phyloP scores from a whole-genome alignment of 2,329 filamentous ascomycete species.

The Colletotrichum euphorbiae region DNA sequence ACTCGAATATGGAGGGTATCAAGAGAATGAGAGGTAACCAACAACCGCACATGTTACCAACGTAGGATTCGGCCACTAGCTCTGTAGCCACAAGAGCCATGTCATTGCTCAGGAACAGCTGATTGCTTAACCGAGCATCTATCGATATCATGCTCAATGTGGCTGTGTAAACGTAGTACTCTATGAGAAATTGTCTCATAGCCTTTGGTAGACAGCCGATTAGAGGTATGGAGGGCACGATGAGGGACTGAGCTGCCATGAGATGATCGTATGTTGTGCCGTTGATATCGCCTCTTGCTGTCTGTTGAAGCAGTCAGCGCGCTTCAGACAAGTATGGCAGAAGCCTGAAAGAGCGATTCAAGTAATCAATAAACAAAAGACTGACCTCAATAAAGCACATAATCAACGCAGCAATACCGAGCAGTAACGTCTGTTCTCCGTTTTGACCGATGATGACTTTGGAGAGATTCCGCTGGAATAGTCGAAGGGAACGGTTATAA shows the following conservation, averaged over 20 bases:
- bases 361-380: rapidly evolving
- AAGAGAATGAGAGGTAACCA: slow-evolving; percentile 54
- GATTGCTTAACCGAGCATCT: slow-evolving; percentile 45
- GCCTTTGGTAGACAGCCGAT: slow-evolving; percentile 46
- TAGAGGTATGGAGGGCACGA: not conserved
- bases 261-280: slow-evolving; percentile 59
- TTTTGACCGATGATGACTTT: slow-evolving; percentile 45
- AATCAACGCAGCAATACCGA: slow-evolving; percentile 58
- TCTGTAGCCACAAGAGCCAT: slow-evolving; percentile 47
- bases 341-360: no score
- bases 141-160: slow-evolving; percentile 61
- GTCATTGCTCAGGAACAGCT: slow-evolving; percentile 47
- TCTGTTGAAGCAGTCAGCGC: slow-evolving; percentile 43
- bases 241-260: slow-evolving; percentile 55
- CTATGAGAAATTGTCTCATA: slow-evolving; percentile 58
- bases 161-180: slow-evolving; percentile 61
- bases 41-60: slow-evolving; percentile 53
- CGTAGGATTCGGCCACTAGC: slow-evolving; percentile 48
- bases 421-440: slow-evolving; percentile 50
- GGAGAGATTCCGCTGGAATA: slow-evolving; percentile 47
- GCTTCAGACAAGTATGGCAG: rapidly evolving
- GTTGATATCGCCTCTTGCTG: slow-evolving; percentile 56
- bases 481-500: slow-evolving; percentile 51
- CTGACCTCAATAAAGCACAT: slow-evolving; percentile 60
- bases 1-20: slow-evolving; percentile 55